A percentile compares a stretch with the other conserved stretches of the same genome.
phyloP scores from a whole-genome alignment of 2,329 filamentous ascomycete genomes.

The Scytalidium sp. region DNA sequence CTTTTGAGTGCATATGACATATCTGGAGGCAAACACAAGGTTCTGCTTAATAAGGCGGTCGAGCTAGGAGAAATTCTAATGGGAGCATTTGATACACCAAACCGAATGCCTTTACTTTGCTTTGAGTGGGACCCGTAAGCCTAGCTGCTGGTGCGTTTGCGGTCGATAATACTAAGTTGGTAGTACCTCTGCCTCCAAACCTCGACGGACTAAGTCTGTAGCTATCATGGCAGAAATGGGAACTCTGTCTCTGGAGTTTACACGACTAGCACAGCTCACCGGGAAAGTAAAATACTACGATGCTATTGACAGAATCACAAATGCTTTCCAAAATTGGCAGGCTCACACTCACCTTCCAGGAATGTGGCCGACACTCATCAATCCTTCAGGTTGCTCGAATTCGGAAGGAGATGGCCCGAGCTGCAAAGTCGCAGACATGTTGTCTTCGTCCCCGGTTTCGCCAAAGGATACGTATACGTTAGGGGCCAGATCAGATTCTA shows the following conservation, averaged over 20 bases:
- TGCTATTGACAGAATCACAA: conserved; percentile 54
- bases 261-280: conserved; percentile 60
- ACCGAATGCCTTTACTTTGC: conserved; percentile 80
- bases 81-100: conserved; percentile 76
- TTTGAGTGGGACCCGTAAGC: conserved; percentile 57
- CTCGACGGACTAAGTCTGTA: background rate
- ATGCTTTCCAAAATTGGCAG: conserved; percentile 55
- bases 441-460: too few relatives aligned
- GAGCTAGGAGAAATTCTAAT: conserved; percentile 68
- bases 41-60: conserved; percentile 64
- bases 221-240: conserved; percentile 47
- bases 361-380: conserved; percentile 60
- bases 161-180: too few relatives aligned
- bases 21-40: conserved; percentile 62
- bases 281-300: conserved; percentile 61
- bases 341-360: conserved; percentile 55
- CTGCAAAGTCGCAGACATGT: too few relatives aligned
- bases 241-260: conserved; percentile 61
- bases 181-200: too few relatives aligned
- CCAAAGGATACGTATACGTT: background rate
- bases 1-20: conserved; percentile 81
- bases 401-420: too few relatives aligned
- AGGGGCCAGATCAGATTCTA: conserved; percentile 33
- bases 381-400: conserved; percentile 46
- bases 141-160: too few relatives aligned